A percentile compares a stretch with the other conserved stretches of the same genome.
phyloP scores from a whole-genome alignment of 2,329 filamentous ascomycete genomes.

The Ceratocystis papillata region DNA sequence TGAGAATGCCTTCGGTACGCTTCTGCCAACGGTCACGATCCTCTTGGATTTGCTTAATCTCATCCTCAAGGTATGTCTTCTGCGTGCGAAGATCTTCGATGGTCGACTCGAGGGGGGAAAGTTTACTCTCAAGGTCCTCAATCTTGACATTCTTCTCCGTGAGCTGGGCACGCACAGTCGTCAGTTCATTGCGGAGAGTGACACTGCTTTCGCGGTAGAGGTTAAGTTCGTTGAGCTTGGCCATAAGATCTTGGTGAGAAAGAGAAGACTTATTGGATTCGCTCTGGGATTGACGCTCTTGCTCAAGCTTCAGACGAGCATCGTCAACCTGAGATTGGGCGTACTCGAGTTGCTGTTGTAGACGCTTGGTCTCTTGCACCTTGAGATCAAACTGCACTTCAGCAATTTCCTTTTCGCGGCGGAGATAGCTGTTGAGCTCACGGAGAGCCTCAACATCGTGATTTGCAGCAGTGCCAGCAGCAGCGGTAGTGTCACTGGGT shows the following conservation, averaged over 20 bases:
- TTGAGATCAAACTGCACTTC: slow-evolving; percentile 94
- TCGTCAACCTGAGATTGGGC: slow-evolving; percentile 82
- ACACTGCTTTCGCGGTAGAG: slow-evolving; percentile 90
- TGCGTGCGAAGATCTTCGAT: slow-evolving; percentile 76
- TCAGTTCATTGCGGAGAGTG: slow-evolving; percentile 76
- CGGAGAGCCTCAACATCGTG: slow-evolving; percentile 62
- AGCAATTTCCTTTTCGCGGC: slow-evolving; percentile 92
- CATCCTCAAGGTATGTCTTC: slow-evolving; percentile 69
- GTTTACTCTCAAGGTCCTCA: slow-evolving; percentile 59
- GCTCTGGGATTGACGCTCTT: slow-evolving; percentile 68
- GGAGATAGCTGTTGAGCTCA: slow-evolving; percentile 82
- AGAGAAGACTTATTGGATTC: slow-evolving; percentile 63
- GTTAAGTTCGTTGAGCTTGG: slow-evolving; percentile 91
- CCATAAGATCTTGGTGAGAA: slow-evolving; percentile 81
- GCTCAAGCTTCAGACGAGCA: slow-evolving; percentile 73
- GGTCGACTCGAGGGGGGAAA: slow-evolving; percentile 71
- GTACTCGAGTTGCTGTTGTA: slow-evolving; percentile 85
- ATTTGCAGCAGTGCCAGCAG: slow-evolving; percentile 34
- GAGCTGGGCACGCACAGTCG: slow-evolving; percentile 65
- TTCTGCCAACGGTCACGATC: slow-evolving; percentile 94
- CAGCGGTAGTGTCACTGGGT: slow-evolving; percentile 29
- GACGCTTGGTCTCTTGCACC: slow-evolving; percentile 71
- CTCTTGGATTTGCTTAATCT: slow-evolving; percentile 77
- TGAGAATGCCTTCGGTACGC: slow-evolving; percentile 86
- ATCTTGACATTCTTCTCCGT: slow-evolving; percentile 64